phyloP scores from a whole-genome alignment of 2,329 filamentous ascomycete species.

The Coccinonectria pachysandricola region DNA sequence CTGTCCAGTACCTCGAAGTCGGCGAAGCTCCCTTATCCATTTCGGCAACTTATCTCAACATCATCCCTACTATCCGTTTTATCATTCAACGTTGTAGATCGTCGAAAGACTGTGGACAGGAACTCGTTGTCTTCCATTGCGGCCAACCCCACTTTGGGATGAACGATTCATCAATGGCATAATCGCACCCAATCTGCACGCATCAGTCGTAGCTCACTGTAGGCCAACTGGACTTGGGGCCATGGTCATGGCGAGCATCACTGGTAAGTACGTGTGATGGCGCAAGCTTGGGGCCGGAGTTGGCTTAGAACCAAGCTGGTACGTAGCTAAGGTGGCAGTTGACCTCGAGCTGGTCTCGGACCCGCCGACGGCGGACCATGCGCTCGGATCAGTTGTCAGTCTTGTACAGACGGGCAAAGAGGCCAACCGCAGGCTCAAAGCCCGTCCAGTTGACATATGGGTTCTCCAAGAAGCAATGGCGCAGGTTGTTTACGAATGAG shows the following conservation, averaged over 20 bases:
- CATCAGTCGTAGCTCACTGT: constrained; percentile 6
- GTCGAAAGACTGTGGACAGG: too few relatives aligned
- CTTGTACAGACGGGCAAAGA: neutral
- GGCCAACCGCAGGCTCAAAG: neutral
- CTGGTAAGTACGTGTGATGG: constrained; percentile 18
- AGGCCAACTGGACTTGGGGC: constrained; percentile 13
- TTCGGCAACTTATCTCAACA: neutral
- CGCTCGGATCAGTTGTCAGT: neutral
- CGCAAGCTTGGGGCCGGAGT: constrained; percentile 18
- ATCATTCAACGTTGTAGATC: neutral
- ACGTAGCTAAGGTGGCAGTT: constrained; percentile 24
- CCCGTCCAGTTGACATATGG: neutral
- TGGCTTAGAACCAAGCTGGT: constrained; percentile 16
- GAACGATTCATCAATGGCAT: neutral
- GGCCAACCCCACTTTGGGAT: neutral
- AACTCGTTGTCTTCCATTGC: too few relatives aligned
- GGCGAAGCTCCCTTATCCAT: neutral
- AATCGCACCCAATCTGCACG: neutral
- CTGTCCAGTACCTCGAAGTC: neutral
- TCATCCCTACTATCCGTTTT: too few relatives aligned
- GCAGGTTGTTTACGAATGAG: neutral
- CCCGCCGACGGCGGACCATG: constrained; percentile 13
- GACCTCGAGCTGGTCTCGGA: constrained; percentile 18
- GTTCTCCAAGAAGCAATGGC: neutral
- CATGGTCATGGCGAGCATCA: constrained; percentile 17